Base-by-base conservation (phyloP, 345 rosid species). In the Garcia nutans region DNA sequence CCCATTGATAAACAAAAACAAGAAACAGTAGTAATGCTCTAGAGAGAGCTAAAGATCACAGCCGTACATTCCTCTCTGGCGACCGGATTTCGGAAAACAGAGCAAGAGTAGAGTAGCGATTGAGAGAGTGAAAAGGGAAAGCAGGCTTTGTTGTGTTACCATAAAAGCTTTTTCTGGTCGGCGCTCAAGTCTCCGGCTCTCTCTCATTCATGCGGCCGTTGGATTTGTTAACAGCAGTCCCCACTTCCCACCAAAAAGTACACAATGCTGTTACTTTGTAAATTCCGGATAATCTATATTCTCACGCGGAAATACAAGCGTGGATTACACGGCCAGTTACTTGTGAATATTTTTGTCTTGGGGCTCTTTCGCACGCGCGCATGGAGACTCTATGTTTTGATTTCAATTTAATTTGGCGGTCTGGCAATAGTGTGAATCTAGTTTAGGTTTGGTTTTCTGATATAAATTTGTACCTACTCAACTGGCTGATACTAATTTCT, bases 161-260 rank as follows among this genome's bases (percentile, higher is more conserved):
- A 45, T 26, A 23, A 17, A 70, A 77, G 55, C 57, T 71, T 68
- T 26, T 47, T 41, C 49, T 22, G 23, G 31, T 33, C 26, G 22
- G 64, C 31, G 20, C 11, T 31, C 44, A 23, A 3, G 54, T 54
- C 41, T 45, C 47, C 56, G 3, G 3, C 28, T 52, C 41, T 31
- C 8, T 52, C 41, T 31, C 8, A 17, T 70, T 37, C 26, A 28
- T 19, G 16, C 20, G 42, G 62, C 47, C 73, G 73, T 55, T 54
- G 42, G 28, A 49, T 70, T 70, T 20, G 70, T 72, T 56, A 58
- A 56, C 71, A 65, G 24, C 70, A 61, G 79, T 71, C 81, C 81
- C 77, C 68, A 71, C 84, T 71, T 78, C 81, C 79, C 68, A 67
- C 84, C 55, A 61, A 0, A 33, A 68, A 73, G 42, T 31, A 47